Evolutionary conservation across 2,329 filamentous ascomycete species (phyloP).

Genomic region (Pezicula radicicola): DNA sequence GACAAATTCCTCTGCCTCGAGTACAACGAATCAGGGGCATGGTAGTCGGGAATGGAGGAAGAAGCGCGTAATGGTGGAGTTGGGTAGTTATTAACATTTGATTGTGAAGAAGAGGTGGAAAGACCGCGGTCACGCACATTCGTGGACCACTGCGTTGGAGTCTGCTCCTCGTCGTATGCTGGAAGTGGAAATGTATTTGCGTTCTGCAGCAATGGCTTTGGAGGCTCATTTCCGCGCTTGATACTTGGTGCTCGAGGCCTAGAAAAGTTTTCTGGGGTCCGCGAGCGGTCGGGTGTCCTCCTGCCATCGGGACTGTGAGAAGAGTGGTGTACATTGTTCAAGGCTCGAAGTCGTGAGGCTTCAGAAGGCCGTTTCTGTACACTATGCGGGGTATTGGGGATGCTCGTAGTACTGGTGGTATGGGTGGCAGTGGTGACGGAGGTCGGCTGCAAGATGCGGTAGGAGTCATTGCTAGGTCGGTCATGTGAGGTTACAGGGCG

Average conservation of each 20-base stretch:
- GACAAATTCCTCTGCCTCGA: slow-evolving; percentile 25
- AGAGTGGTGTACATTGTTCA: slow-evolving; percentile 27
- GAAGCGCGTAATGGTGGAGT: slow-evolving; percentile 22
- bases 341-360: slow-evolving; percentile 26
- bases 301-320: slow-evolving; percentile 15
- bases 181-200: slow-evolving; percentile 18
- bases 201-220: slow-evolving; percentile 18
- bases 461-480: neutral
- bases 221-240: slow-evolving; percentile 22
- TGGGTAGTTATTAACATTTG: slow-evolving; percentile 10
- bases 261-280: slow-evolving; percentile 24
- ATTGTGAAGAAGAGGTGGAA: slow-evolving; percentile 25
- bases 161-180: slow-evolving; percentile 17
- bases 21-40: slow-evolving; percentile 23
- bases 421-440: slow-evolving; percentile 8
- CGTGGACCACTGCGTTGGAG: slow-evolving; percentile 10
- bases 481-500: slow-evolving; percentile 22
- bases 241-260: slow-evolving; percentile 23
- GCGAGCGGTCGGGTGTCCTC: slow-evolving; percentile 17
- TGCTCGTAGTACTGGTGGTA: no score
- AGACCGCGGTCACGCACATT: slow-evolving; percentile 23
- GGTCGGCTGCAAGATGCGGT: slow-evolving; percentile 18
- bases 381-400: slow-evolving; percentile 11
- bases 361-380: slow-evolving; percentile 26
- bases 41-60: slow-evolving; percentile 29